Base-by-base conservation (phyloP, 148 eudicot genomes). In the Limonium bicolor region DNA sequence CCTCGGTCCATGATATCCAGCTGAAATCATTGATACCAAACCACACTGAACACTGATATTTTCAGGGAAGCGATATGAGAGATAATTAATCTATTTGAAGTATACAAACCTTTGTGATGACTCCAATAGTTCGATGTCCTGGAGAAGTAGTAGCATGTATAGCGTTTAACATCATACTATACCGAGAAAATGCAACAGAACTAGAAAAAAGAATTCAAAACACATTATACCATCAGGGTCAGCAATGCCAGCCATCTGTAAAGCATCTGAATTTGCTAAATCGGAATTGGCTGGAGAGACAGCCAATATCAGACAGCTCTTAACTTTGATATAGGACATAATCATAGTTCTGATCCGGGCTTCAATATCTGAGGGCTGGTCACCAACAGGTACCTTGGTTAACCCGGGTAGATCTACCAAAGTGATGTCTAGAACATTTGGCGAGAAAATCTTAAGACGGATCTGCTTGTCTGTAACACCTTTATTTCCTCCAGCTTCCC, bases 381-480 rank as follows among this genome's bases (percentile, higher is more conserved):
- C 94, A 48, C 94, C 94, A 29, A 78, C 82, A 44, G 86, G 94
- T 47, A 82, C 86, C 56, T 74, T 77, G 2, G 94, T 82, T 51
- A 82, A 49, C 11, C 94, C 94, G 7, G 94, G 82, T 36, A 82
- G 66, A 66, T 82, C 86, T 36, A 82, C 85, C 9, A 82, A 64
- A 27, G 94, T 78, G 8, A 82, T 71, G 46, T 82, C 76, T 40
- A 82, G 79, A 52, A 78, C 94, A 69, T 78, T 82, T 1, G 79
- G 82, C 11, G 86, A 82, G 44, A 63, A 68, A 41, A 78, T 82
- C 68, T 82, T 78, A 17, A 78, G 42, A 11, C 94, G 71, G 19
- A 82, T 82, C 43, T 70, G 77, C 64, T 72, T 78, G 35, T 77
- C 82, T 22, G 82, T 55, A 54, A 78, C 74, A 40, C 86, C 86